Percentiles rank a stretch among this genome's conserved stretches.
Evolutionary conservation across 495 filamentous ascomycete genomes (phyloP).

Genomic region (Tuber borchii): DNA sequence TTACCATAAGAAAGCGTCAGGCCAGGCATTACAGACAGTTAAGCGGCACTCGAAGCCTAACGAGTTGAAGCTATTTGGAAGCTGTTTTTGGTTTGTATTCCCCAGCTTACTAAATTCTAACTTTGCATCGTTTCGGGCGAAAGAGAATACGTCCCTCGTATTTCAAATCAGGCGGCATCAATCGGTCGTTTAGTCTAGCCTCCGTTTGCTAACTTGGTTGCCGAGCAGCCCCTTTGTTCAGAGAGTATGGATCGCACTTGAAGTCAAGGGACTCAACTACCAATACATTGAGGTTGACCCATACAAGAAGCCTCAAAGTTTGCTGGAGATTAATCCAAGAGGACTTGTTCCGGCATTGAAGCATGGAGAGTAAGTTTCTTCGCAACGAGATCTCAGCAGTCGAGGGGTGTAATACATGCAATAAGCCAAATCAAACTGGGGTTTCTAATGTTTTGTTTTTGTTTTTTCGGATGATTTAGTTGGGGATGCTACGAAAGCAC

Average conservation of each 20-base stretch:
- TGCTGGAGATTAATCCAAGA: conserved; percentile 81
- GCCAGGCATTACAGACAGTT: conserved; percentile 66
- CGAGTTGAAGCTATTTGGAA: conserved; percentile 76
- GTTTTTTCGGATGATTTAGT: conserved; percentile 14
- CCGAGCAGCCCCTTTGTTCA: conserved; percentile 64
- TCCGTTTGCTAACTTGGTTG: conserved; percentile 6
- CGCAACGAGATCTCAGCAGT: neutral
- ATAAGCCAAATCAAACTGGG: conserved; percentile 12
- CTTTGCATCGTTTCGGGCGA: neutral
- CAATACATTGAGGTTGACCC: conserved; percentile 92
- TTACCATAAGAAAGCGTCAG: conserved; percentile 78
- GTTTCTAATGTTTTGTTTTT: neutral
- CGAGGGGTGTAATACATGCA: neutral
- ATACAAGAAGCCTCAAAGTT: conserved; percentile 67
- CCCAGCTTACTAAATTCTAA: conserved; percentile 1
- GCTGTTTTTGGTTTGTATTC: conserved; percentile 75
- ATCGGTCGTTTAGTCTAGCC: neutral
- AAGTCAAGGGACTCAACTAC: conserved; percentile 73
- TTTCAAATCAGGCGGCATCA: conserved; percentile 7
- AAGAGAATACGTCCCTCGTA: neutral
- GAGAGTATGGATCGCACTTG: conserved; percentile 92
- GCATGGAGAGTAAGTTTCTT: conserved; percentile 55
- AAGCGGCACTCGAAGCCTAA: conserved; percentile 62
- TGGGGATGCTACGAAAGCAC: conserved; percentile 85
- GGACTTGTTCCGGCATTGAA: conserved; percentile 78